Percentiles rank a stretch among this genome's conserved stretches.
Evolutionary conservation across 2,329 filamentous ascomycete species (phyloP).

Genomic region (Chaetomiaceae sp.): DNA sequence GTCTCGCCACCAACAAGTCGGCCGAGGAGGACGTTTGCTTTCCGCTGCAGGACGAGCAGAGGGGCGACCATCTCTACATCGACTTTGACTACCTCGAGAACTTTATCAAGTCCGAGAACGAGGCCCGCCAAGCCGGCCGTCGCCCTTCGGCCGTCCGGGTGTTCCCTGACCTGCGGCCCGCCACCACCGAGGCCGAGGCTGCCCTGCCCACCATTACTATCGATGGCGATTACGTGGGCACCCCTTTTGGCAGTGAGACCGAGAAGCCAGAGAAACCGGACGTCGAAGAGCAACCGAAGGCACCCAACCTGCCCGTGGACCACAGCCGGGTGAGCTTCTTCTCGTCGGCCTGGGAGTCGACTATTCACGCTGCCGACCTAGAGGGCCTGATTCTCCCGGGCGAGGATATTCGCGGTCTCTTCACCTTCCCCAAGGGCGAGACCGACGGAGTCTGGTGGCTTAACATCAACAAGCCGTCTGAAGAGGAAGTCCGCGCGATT

Average conservation of each 20-base stretch:
- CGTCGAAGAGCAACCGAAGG: conserved; percentile 35
- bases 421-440: conserved; percentile 60
- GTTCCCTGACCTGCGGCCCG: conserved; percentile 58
- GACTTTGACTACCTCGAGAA: conserved; percentile 94
- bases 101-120: conserved; percentile 66
- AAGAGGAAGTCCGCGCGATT: conserved; percentile 81
- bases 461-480: conserved; percentile 84
- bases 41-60: conserved; percentile 64
- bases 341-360: conserved; percentile 89
- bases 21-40: conserved; percentile 89
- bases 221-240: conserved; percentile 55
- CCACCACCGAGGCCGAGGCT: conserved; percentile 27
- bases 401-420: conserved; percentile 84
- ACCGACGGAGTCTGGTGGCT: conserved; percentile 95
- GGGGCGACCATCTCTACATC: conserved; percentile 71
- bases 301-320: conserved; percentile 43
- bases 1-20: conserved; percentile 61
- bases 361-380: conserved; percentile 84
- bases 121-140: conserved; percentile 44
- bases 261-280: conserved; percentile 54
- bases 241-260: conserved; percentile 45
- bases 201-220: conserved; percentile 25
- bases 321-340: conserved; percentile 93
- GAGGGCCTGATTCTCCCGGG: conserved; percentile 85
- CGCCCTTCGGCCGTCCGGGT: conserved; percentile 46